phyloP scores from a whole-genome alignment of 164 flowering plant genomes.

The Aristolochia californica region DNA sequence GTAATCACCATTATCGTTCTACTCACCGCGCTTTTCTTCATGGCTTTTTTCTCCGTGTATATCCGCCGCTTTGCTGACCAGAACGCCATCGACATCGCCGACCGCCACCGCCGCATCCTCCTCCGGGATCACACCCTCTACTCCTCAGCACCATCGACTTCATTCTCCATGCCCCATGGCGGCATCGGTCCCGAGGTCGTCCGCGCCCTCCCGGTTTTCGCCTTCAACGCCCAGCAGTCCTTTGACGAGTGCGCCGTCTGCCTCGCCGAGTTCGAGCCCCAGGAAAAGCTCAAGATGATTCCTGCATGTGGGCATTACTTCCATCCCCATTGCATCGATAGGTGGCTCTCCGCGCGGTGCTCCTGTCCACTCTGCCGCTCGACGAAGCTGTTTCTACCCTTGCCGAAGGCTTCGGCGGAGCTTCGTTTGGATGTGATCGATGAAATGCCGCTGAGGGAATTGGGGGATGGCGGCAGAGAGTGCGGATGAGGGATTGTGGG shows the following conservation, averaged over 20 bases:
- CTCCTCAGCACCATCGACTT: not conserved
- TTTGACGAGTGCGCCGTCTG: conserved; percentile 54
- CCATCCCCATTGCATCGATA: conserved; percentile 51
- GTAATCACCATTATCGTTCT: conserved; percentile 44
- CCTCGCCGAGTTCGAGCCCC: conserved; percentile 44
- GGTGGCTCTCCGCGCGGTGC: conserved; percentile 62
- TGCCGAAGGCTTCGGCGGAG: not conserved
- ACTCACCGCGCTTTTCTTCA: conserved; percentile 52
- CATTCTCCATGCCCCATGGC: not conserved
- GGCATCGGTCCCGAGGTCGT: not conserved
- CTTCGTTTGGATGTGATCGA: not conserved
- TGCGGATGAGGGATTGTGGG: not conserved
- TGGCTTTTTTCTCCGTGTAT: conserved; percentile 67
- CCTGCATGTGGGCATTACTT: conserved; percentile 50
- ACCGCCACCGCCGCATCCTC: not conserved
- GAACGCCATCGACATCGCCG: not conserved
- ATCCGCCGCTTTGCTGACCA: conserved; percentile 29
- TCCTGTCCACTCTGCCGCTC: conserved; percentile 56
- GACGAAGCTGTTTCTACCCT: not conserved
- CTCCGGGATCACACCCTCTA: not conserved
- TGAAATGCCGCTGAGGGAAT: not conserved
- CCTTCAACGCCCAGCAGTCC: not conserved
- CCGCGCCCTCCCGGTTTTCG: not conserved
- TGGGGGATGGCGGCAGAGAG: not conserved
- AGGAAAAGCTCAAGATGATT: conserved; percentile 34